phyloP scores from a whole-genome alignment of 371 early-diverging fungal species.

The Neoconidiobolus thromboides region DNA sequence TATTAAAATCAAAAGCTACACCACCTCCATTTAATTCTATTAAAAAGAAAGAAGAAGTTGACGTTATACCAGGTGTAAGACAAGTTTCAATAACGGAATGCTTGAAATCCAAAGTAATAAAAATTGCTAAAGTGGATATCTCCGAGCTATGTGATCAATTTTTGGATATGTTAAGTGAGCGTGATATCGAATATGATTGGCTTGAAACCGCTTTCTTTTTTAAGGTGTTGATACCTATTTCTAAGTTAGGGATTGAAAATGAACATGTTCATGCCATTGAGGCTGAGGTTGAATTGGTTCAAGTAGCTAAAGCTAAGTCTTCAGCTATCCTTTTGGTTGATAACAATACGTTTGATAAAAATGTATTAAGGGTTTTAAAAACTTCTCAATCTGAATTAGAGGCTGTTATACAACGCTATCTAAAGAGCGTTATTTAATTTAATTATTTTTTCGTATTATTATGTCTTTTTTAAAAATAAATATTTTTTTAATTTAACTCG shows the following conservation, averaged over 20 bases:
- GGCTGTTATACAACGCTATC: too few relatives aligned
- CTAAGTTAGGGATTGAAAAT: not conserved
- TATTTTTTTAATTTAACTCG: too few relatives aligned
- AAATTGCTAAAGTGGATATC: not conserved
- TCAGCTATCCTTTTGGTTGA: not conserved
- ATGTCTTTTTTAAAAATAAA: too few relatives aligned
- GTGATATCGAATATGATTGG: slow-evolving; percentile 2
- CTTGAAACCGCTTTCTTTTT: not conserved
- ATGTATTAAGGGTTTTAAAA: too few relatives aligned
- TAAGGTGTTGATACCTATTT: not conserved
- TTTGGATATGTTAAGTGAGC: not conserved
- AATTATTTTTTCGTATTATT: too few relatives aligned
- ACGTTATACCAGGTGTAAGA: not conserved
- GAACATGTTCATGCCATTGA: not conserved
- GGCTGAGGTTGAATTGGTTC: slow-evolving; percentile 1
- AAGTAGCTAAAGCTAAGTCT: not conserved
- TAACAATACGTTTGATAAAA: too few relatives aligned
- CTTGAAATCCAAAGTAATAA: not conserved
- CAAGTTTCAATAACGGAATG: slow-evolving; percentile 4
- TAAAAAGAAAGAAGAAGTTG: not conserved
- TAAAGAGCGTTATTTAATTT: too few relatives aligned
- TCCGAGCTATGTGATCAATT: not conserved
- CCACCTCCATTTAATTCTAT: not conserved
- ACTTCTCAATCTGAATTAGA: too few relatives aligned
- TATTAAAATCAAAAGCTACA: not conserved